Conservation (phyloP, 2,329 filamentous ascomycete species). For the Diaporthe longicolla region DNA sequence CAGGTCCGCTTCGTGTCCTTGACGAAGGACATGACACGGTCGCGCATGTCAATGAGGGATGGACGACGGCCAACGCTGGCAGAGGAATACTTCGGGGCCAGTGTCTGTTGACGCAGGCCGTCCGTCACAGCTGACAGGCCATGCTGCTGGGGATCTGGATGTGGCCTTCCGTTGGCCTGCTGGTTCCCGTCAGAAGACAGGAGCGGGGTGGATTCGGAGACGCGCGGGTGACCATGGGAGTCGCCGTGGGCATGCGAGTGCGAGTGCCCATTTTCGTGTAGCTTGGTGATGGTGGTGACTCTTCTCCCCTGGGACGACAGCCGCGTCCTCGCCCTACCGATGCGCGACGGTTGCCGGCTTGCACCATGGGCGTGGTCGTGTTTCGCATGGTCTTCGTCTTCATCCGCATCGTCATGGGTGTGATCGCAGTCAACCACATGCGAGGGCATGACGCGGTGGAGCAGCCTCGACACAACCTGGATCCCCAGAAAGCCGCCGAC, state of each 20-base stretch:
- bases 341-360: slow-evolving; percentile 37
- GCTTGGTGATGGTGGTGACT: slow-evolving; percentile 42
- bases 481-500: slow-evolving; percentile 81
- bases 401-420: slow-evolving; percentile 71
- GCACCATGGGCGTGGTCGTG: slow-evolving; percentile 47
- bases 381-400: slow-evolving; percentile 47
- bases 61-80: slow-evolving; percentile 56
- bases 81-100: not conserved
- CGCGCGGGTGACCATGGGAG: slow-evolving; percentile 7
- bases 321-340: slow-evolving; percentile 40
- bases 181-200: slow-evolving; percentile 51
- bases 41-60: slow-evolving; percentile 68
- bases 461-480: slow-evolving; percentile 77
- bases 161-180: slow-evolving; percentile 46
- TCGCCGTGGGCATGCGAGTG: slow-evolving; percentile 44
- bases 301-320: slow-evolving; percentile 42
- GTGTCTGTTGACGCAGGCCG: slow-evolving; percentile 42
- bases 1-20: slow-evolving; percentile 75
- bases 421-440: slow-evolving; percentile 87
- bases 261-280: slow-evolving; percentile 38
- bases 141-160: slow-evolving; percentile 47
- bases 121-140: slow-evolving; percentile 51
- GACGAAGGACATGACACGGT: slow-evolving; percentile 74
- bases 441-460: slow-evolving; percentile 82
- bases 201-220: slow-evolving; percentile 65